Evolutionary conservation across 2,329 filamentous ascomycete species (phyloP), one percentile per base, ranked within the genome.

Genomic region (Setomelanomma holmii): DNA sequence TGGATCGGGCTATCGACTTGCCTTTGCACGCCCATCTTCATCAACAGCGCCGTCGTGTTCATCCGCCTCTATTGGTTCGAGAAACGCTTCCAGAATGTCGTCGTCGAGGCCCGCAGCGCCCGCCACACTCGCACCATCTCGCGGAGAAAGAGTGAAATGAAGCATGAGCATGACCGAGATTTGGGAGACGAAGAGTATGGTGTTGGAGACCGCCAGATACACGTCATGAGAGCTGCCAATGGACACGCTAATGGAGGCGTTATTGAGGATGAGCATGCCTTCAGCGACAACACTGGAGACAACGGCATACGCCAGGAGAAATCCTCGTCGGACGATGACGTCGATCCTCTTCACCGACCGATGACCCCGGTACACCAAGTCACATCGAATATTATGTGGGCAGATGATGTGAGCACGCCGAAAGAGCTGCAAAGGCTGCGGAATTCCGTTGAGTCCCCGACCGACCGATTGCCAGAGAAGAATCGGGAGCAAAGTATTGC

Each of bases 31-130:
- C 75, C 75, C 17, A 76, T 77, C 51, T 74, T 75, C 53, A 76
- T 77, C 43, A 73, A 77, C 49, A 70, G 89, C 1, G 89, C 86
- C 39, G 91, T 99, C 39, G 95, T 99, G 6, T 93, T 96, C 64
- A 82, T 98, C 12, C 89, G 95, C 21, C 80, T 99, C 1, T 97
- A 96, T 76, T 99, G 93, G 93, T 99, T 99, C 71, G 93, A 99
- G 76, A 96, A 96, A 75, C 86, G 93, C 6, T 98, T 99, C 71
- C 89, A 96, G 70, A 83, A 90, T 64, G 84, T 96, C 59, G 92
- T 89, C 12, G 82, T 82, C 27, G 90, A 96, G 64, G 87, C 90
- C 1, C 85, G 86, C 48, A 80, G 78, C 38, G 79, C 87, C 46
- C 85, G 93, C 47, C 82, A 83, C 47, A 89, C 75, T 79, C 86